Base-by-base conservation (phyloP, 805 yeast genomes). In the Metschnikowia noctiluminum region DNA sequence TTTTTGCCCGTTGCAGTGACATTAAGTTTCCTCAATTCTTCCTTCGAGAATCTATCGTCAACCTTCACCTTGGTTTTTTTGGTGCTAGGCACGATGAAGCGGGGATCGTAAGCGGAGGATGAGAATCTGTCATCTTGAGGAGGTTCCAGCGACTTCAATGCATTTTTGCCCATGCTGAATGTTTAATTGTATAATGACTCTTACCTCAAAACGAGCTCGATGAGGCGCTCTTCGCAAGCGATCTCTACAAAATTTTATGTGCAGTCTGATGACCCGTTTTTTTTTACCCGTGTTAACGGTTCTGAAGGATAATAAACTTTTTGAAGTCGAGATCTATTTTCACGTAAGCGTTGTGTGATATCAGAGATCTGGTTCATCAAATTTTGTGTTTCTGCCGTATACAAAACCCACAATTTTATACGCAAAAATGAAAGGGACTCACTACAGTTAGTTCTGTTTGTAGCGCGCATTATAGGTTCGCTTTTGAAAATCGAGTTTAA, bases 61-160 rank as follows among this genome's bases (percentile, higher is more conserved):
- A 94, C 76, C 57, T 87, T 82, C 35, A 89, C 86, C 63, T 85
- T 87, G 52, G 83, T 69, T 48, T 84, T 82, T 57, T 81, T 83
- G 63, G 76, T 77, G 60, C 77, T 84, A 2, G 96, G 91, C 27
- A 81, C 69, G 51, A 80, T 84, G 71, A 92, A 94, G 54, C 96
- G 77, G 4, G 98, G 98, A 66, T 94, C 99, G 55, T 78, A 80
- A 58, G 85, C 89, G 7, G 92, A 85, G 8, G 82, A 73, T 8
- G 86, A 69, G 66, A 92, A 92, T 63, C 98, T 80, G 26, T 84
- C 78, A 69, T 94, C 98, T 3, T 66, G 60, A 10, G 15, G 16
- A 13, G 46, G 48, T 53, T 43, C 48, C 45, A 38, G 35, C 15
- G 46, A 45, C 36, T 26, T 47, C 46, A 36, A 47, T 35, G 51